phyloP scores from a whole-genome alignment of 2,329 filamentous ascomycete genomes.

The Rosellinia necatrix region DNA sequence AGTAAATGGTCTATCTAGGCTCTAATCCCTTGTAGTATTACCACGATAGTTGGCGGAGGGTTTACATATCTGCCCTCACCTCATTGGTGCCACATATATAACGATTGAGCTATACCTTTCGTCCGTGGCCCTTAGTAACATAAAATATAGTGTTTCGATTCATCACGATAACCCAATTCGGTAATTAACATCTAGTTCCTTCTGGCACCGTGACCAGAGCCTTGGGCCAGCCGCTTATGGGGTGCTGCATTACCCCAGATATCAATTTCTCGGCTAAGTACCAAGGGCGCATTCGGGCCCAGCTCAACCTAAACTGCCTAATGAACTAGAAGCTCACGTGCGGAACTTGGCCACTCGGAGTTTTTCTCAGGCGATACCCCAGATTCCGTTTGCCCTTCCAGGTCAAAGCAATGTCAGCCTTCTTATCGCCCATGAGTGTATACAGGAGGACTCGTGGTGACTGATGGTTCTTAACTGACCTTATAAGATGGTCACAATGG shows the following conservation, averaged over 20 bases:
- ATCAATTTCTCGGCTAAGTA: slow-evolving; percentile 27
- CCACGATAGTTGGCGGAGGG: too few species aligned
- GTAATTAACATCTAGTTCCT: slow-evolving; percentile 14
- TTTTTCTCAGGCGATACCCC: slow-evolving; percentile 5
- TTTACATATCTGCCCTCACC: too few species aligned
- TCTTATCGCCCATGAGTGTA: not conserved
- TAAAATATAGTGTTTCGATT: slow-evolving; percentile 1
- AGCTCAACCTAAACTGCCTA: slow-evolving; percentile 21
- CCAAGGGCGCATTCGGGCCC: slow-evolving; percentile 1
- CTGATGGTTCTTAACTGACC: not conserved
- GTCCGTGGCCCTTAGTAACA: not conserved
- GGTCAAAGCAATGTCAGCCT: slow-evolving; percentile 1
- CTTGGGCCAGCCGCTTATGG: slow-evolving; percentile 16
- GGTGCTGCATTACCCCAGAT: slow-evolving; percentile 27
- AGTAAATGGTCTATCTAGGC: not conserved
- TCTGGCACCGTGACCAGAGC: slow-evolving; percentile 5
- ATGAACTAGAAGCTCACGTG: slow-evolving; percentile 20
- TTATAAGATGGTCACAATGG: slow-evolving; percentile 22
- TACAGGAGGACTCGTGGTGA: not conserved
- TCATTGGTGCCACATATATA: not conserved
- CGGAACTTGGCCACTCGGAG: slow-evolving; percentile 15
- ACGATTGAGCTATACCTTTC: slow-evolving; percentile 9
- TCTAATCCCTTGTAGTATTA: too few species aligned
- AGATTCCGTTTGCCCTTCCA: slow-evolving; percentile 24
- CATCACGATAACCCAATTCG: slow-evolving; percentile 3